Conservation (phyloP, 306 rosid species). For the Ormosia semicastrata region DNA sequence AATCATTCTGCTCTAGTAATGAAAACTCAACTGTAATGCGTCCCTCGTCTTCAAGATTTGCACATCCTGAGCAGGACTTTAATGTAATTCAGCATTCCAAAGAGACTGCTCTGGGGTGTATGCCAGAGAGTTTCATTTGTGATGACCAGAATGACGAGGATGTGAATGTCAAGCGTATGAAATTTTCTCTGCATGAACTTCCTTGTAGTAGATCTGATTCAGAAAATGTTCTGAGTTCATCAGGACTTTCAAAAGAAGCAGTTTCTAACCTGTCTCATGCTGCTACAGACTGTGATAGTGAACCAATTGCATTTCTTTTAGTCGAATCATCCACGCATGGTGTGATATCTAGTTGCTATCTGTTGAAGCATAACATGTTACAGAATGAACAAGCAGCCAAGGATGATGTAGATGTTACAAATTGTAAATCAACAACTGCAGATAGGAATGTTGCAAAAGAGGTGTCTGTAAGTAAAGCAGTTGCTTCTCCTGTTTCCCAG, state of each 20-base stretch:
- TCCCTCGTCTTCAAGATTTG: slow-evolving; percentile 52
- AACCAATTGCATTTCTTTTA: slow-evolving; percentile 54
- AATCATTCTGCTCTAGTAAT: slow-evolving; percentile 70
- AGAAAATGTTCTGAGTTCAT: slow-evolving; percentile 38
- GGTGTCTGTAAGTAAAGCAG: slow-evolving; percentile 41
- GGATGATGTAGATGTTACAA: slow-evolving; percentile 43
- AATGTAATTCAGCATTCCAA: slow-evolving; percentile 44
- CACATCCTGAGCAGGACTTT: slow-evolving; percentile 41
- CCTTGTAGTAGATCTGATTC: slow-evolving; percentile 43
- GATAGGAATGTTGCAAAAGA: slow-evolving; percentile 54
- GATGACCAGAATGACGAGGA: slow-evolving; percentile 44
- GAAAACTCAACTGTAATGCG: slow-evolving; percentile 60
- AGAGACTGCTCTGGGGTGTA: slow-evolving; percentile 41
- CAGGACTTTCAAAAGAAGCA: slow-evolving; percentile 39
- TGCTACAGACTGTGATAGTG: slow-evolving; percentile 40
- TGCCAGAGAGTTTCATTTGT: slow-evolving; percentile 37
- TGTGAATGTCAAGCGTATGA: slow-evolving; percentile 61
- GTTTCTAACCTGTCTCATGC: slow-evolving; percentile 35
- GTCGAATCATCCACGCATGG: slow-evolving; percentile 83
- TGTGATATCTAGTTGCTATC: slow-evolving; percentile 69
- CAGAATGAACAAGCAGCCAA: slow-evolving; percentile 27
- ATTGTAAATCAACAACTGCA: slow-evolving; percentile 35
- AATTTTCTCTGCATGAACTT: slow-evolving; percentile 54
- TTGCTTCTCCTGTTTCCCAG: slow-evolving; percentile 86
- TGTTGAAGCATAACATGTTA: slow-evolving; percentile 51